Percentiles rank a stretch among this genome's conserved stretches.
phyloP scores from a whole-genome alignment of 129 eudicot genomes.

The Cynara cardunculus region DNA sequence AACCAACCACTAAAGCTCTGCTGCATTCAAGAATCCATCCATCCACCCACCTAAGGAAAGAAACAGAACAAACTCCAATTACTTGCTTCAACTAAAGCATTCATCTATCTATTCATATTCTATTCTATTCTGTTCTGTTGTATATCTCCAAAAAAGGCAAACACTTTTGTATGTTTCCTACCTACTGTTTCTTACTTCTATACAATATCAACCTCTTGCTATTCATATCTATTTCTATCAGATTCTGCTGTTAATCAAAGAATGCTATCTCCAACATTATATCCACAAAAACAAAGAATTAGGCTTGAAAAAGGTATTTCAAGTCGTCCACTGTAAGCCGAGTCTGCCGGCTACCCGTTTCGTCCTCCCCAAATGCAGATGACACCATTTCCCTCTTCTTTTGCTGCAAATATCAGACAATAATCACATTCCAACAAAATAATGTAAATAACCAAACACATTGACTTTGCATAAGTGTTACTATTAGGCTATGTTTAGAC shows the following conservation, averaged over 20 bases:
- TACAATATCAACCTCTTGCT: neutral
- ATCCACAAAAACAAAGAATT: neutral
- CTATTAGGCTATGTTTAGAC: too few species aligned
- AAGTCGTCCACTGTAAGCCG: conserved; percentile 90
- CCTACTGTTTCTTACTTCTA: neutral
- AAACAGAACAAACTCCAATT: too few species aligned
- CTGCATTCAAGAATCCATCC: too few species aligned
- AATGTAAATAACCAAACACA: neutral
- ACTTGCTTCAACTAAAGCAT: neutral
- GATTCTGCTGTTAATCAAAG: neutral
- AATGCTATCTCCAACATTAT: neutral
- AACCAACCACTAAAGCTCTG: too few species aligned
- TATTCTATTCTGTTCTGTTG: neutral
- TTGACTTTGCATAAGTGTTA: neutral
- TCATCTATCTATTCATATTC: too few species aligned
- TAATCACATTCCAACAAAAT: neutral
- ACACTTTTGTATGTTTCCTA: neutral
- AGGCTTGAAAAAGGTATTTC: conserved; percentile 63
- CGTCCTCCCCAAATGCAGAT: conserved; percentile 97
- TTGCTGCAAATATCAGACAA: conserved; percentile 48
- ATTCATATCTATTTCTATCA: neutral
- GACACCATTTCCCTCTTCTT: conserved; percentile 93
- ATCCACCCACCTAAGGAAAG: too few species aligned
- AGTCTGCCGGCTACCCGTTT: conserved; percentile 60
- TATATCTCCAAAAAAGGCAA: too few species aligned